phyloP scores from a whole-genome alignment of 768 basidiomycete genomes.

The Termitomyces sp. region DNA sequence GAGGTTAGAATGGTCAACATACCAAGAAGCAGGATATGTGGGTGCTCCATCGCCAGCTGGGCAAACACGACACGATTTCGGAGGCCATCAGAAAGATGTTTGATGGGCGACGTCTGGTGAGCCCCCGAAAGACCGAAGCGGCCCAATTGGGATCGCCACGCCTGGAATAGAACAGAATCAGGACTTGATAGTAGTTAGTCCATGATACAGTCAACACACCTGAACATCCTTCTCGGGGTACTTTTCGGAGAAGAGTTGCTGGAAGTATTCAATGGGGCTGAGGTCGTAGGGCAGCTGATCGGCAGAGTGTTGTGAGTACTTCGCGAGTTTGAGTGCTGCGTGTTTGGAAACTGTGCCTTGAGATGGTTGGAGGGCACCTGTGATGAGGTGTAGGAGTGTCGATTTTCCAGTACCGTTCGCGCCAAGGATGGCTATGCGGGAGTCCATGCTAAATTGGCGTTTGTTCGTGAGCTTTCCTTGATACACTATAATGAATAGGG shows the following conservation, averaged over 20 bases:
- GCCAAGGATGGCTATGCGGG: slow-evolving; percentile 92
- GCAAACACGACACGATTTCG: slow-evolving; percentile 98
- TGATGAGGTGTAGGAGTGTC: slow-evolving; percentile 89
- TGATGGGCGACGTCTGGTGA: slow-evolving; percentile 93
- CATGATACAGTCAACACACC: slow-evolving; percentile 27
- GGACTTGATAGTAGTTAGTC: not conserved
- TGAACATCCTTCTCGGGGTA: slow-evolving; percentile 92
- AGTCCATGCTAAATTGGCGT: slow-evolving; percentile 63
- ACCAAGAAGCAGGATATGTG: slow-evolving; percentile 89
- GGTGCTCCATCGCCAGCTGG: slow-evolving; percentile 95
- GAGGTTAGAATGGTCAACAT: slow-evolving; percentile 21
- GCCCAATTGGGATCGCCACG: slow-evolving; percentile 93
- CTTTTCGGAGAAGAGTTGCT: slow-evolving; percentile 70
- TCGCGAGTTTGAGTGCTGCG: slow-evolving; percentile 87
- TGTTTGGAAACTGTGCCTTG: slow-evolving; percentile 91
- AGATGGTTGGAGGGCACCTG: slow-evolving; percentile 69
- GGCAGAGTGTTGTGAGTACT: slow-evolving; percentile 98
- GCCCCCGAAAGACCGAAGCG: slow-evolving; percentile 93
- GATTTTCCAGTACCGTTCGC: slow-evolving; percentile 96
- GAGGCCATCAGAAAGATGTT: slow-evolving; percentile 92
- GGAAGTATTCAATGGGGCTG: slow-evolving; percentile 93
- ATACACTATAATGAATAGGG: not conserved
- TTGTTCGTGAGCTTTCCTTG: not conserved
- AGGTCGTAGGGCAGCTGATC: slow-evolving; percentile 96
- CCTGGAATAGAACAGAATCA: slow-evolving; percentile 36